Conservation (phyloP, 2,329 filamentous ascomycete species). For the Xylariaceae sp. region DNA sequence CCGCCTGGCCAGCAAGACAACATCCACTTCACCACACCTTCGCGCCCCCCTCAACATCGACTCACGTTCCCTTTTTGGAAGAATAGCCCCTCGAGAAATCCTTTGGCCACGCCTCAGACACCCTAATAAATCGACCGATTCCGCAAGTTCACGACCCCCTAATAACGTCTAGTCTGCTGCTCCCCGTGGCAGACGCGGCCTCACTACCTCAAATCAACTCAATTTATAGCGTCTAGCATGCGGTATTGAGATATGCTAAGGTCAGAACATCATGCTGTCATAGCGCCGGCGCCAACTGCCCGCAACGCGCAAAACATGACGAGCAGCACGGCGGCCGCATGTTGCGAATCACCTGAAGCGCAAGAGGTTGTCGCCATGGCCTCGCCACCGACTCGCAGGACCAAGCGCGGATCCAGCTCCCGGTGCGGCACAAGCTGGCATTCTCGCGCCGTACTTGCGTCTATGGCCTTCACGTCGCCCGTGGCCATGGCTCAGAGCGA, state of each 20-base stretch:
- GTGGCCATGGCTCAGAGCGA: constrained; percentile 16
- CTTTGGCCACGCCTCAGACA: too few relatives aligned
- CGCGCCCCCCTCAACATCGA: constrained; percentile 12
- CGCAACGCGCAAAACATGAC: constrained; percentile 8
- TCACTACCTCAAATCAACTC: not conserved
- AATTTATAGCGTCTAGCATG: constrained; percentile 13
- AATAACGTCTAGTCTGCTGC: too few relatives aligned
- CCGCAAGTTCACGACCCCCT: too few relatives aligned
- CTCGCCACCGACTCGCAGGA: constrained; percentile 1
- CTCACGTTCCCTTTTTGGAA: constrained; percentile 13
- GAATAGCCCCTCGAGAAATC: not conserved
- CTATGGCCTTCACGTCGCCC: constrained; percentile 15
- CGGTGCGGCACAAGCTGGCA: constrained; percentile 9
- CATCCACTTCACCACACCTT: constrained; percentile 5
- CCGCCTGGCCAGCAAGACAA: constrained; percentile 6
- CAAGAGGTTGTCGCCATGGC: constrained; percentile 10
- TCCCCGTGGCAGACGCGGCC: too few relatives aligned
- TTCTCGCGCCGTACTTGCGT: constrained; percentile 11
- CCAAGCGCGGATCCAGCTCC: constrained; percentile 5
- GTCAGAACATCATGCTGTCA: constrained; percentile 18
- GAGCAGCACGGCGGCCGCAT: constrained; percentile 3
- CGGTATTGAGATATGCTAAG: constrained; percentile 21
- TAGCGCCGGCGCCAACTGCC: constrained; percentile 11
- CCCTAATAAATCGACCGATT: too few relatives aligned
- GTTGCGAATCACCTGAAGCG: constrained; percentile 2